These are phyloP conservation scores for Teratosphaeria zuluensis DNA, from an alignment of 2,329 filamentous ascomycete genomes.

Conservation along the genomic window DNA sequence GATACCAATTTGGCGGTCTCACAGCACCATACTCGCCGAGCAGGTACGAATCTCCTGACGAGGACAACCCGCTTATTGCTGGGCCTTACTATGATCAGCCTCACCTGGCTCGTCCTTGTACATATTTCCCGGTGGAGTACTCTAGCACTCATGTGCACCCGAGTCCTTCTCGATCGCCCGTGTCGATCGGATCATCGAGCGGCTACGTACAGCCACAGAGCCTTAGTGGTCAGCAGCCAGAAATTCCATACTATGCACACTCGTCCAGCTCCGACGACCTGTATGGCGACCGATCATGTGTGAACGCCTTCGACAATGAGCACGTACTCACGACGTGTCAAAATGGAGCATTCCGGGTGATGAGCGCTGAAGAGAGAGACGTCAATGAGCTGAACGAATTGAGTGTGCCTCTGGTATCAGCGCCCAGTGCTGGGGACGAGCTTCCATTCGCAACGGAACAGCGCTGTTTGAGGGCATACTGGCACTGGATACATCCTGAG, in stretches of 20 bases:
- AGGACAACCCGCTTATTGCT: conserved; percentile 10
- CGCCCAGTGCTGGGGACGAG: conserved; percentile 18
- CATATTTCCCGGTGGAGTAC: conserved; percentile 4
- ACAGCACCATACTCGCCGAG: conserved; percentile 10
- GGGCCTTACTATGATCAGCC: conserved; percentile 12
- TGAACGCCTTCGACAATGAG: background rate
- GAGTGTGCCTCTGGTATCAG: conserved; percentile 1
- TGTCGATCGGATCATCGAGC: conserved; percentile 11
- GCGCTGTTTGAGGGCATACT: conserved; percentile 36
- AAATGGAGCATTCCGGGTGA: conserved; percentile 1
- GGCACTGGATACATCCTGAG: conserved; percentile 35
- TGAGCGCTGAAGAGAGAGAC: conserved; percentile 10
- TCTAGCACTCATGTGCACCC: conserved; percentile 2
- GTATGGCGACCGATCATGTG: background rate
- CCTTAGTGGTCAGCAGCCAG: background rate
- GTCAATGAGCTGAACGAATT: conserved; percentile 10
- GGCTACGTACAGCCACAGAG: conserved; percentile 4
- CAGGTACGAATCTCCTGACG: conserved; percentile 9
- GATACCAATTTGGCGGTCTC: conserved; percentile 1
- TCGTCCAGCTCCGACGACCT: conserved; percentile 4
- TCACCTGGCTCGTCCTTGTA: conserved; percentile 3
- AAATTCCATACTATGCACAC: background rate
- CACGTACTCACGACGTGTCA: background rate
- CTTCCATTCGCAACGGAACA: conserved; percentile 22
- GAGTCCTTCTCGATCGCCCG: conserved; percentile 8